Evolutionary conservation across 2,329 filamentous ascomycete genomes (phyloP).

Genomic region (Fonsecaea monophora): DNA sequence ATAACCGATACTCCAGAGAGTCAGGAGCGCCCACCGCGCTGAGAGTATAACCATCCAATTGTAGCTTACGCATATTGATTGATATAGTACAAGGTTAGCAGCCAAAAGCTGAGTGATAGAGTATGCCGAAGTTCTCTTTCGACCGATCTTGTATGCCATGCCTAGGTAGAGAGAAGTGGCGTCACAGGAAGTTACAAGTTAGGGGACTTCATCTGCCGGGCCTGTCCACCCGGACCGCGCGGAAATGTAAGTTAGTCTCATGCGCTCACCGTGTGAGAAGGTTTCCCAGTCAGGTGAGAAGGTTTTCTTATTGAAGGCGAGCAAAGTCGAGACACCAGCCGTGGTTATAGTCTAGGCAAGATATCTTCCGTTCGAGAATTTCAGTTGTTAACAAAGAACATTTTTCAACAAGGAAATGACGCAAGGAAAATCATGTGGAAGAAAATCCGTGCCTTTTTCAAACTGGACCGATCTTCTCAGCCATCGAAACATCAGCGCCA

Average conservation of each 20-base stretch:
- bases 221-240: neutral
- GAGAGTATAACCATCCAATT: neutral
- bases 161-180: no score
- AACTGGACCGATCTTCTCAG: neutral
- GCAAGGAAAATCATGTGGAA: neutral
- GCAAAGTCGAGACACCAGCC: neutral
- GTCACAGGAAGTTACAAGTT: neutral
- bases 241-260: neutral
- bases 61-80: neutral
- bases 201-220: neutral
- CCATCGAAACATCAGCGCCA: neutral
- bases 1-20: slow-evolving; percentile 12
- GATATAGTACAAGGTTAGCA: neutral
- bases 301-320: neutral
- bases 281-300: neutral
- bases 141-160: neutral
- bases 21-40: neutral
- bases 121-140: neutral
- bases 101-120: neutral
- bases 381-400: neutral
- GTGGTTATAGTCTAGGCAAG: neutral
- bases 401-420: neutral
- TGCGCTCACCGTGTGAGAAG: neutral
- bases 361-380: neutral
- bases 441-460: neutral